Evolutionary conservation across 1,284 basidiomycete species (phyloP).

Genomic region (Apiotrichum veenhuisii): DNA sequence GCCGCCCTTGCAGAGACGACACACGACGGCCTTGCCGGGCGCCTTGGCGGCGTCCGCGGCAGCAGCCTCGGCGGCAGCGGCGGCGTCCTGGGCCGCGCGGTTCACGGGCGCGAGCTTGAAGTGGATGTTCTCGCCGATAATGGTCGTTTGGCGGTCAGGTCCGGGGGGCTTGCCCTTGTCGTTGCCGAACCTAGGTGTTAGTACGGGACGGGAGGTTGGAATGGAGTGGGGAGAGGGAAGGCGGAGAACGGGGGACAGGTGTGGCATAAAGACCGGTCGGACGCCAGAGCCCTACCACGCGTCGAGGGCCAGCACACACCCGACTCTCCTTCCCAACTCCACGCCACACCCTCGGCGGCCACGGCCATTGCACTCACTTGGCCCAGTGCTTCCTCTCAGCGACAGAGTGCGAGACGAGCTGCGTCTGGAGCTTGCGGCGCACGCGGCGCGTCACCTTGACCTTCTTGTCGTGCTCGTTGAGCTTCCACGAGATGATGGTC

Average conservation of each 20-base stretch:
- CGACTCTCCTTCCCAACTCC: too few relatives aligned
- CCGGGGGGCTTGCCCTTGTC: slow-evolving; percentile 86
- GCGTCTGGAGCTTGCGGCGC: slow-evolving; percentile 82
- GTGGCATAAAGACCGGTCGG: too few relatives aligned
- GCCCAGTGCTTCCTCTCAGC: slow-evolving; percentile 90
- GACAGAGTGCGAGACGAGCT: slow-evolving; percentile 87
- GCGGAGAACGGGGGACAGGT: too few relatives aligned
- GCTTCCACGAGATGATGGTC: slow-evolving; percentile 74
- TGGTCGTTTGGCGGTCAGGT: slow-evolving; percentile 91
- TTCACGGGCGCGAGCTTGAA: slow-evolving; percentile 77
- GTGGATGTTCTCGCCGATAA: slow-evolving; percentile 84
- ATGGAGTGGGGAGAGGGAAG: neutral
- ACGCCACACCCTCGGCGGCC: too few relatives aligned
- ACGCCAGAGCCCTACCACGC: too few relatives aligned
- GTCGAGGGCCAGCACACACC: too few relatives aligned
- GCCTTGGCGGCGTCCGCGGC: slow-evolving; percentile 68
- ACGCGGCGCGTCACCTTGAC: slow-evolving; percentile 86
- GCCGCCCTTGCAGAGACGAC: slow-evolving; percentile 92
- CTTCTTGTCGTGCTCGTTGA: slow-evolving; percentile 91
- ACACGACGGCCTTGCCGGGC: slow-evolving; percentile 78
- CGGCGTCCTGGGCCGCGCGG: slow-evolving; percentile 62
- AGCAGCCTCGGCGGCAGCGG: slow-evolving; percentile 60
- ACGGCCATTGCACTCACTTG: slow-evolving; percentile 59
- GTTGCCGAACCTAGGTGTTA: slow-evolving; percentile 65
- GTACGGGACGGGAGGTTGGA: neutral